Evolutionary conservation across 2,329 filamentous ascomycete genomes (phyloP), one percentile per base, ranked within the genome.

Genomic region (Fusarium sp.): DNA sequence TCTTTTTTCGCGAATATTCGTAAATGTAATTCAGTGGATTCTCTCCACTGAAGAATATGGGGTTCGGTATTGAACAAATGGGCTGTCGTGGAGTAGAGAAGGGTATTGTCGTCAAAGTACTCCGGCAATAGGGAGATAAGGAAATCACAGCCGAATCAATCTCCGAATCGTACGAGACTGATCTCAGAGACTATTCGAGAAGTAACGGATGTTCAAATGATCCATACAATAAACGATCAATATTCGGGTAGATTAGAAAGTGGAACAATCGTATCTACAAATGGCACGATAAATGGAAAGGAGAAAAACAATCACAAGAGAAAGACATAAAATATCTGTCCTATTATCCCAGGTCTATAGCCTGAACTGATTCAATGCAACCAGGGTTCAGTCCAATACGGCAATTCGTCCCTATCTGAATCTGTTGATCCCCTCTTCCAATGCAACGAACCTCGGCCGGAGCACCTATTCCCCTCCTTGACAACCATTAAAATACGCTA

Each of bases 401-500:
- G 37, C 30, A 37, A 25, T 50, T 43, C 18, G 41, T 61, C 51
- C 41, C 21, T 37, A 49, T 54, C 59, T 47, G 25, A 21, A 40
- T 64, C 53, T 45, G 42, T 48, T 48, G 21, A 67, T 63, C 55
- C 55, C 62, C 48, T 62, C 56, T 41, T 42, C 42, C 41, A 28
- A 63, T 66, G 51, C 47, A 67, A 67, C 47, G 34, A 50, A 21
- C 65, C 65, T 64, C 58, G 64, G 65, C 54, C 65, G 40, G 40
- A 66, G 13, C 43, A 48, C 28, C 32, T 46, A 20, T 34, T 40
- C 63, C 63, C 64, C 63, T 63, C 59, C 32, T 10, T 37, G 18
- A 16, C 30, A 25, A 40, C 32, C 46, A 66, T 25, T 41, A 20
- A 46, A 63, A 43, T 66, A 60, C 4, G 21, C 41, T 42, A 66